Conservation (phyloP, 2,329 filamentous ascomycete species). For the Paracorniculantispora psalliotae region DNA sequence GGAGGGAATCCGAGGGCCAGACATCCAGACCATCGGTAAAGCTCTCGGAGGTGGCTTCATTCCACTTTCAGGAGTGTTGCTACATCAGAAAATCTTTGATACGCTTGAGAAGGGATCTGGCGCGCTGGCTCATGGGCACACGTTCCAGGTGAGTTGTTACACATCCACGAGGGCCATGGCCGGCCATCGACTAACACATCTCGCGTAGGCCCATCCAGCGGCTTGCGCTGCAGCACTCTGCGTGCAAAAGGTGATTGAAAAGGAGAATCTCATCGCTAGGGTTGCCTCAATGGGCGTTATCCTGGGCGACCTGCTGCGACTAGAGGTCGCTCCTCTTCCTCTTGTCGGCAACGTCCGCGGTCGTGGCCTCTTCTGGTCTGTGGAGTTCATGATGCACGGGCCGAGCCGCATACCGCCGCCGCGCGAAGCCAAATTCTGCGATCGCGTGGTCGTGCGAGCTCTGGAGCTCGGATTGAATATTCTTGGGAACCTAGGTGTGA, state of each 20-base stretch:
- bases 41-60: conserved; percentile 1
- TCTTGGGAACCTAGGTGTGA: conserved; percentile 11
- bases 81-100: background rate
- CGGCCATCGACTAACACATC: background rate
- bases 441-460: background rate
- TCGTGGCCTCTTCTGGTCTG: conserved; percentile 26
- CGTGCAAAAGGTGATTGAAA: conserved; percentile 40
- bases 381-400: conserved; percentile 14
- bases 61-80: background rate
- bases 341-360: conserved; percentile 27
- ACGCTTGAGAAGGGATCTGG: background rate
- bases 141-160: conserved; percentile 2
- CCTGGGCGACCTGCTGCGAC: conserved; percentile 17
- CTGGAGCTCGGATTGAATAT: conserved; percentile 10
- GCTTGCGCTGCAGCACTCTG: conserved; percentile 22
- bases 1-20: conserved; percentile 49
- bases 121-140: background rate
- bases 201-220: background rate
- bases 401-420: background rate
- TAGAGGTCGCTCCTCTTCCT: conserved; percentile 20
- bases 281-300: conserved; percentile 15
- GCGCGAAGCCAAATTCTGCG: background rate
- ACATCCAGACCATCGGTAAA: conserved; percentile 37
- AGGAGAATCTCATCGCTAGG: conserved; percentile 19
- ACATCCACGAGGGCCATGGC: no score